Percentiles rank a stretch among this genome's conserved stretches.
phyloP scores from a whole-genome alignment of 2,329 filamentous ascomycete species.

The Colletotrichum siamense region DNA sequence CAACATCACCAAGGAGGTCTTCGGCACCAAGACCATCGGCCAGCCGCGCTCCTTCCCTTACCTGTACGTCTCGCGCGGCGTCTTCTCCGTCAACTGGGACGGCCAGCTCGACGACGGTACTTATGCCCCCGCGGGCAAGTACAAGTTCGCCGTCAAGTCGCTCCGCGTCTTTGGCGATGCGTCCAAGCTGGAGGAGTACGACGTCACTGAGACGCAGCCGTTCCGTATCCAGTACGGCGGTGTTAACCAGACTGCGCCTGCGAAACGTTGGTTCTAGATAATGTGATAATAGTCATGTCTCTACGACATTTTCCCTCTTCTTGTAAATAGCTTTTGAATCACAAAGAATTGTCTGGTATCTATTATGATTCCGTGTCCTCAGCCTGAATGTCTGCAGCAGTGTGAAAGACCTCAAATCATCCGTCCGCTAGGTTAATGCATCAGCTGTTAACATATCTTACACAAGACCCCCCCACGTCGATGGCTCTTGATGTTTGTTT shows the following conservation, averaged over 20 bases:
- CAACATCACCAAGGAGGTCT: conserved; percentile 33
- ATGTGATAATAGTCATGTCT: neutral
- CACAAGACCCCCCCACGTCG: neutral
- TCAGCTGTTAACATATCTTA: neutral
- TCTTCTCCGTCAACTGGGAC: conserved; percentile 41
- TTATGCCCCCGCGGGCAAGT: conserved; percentile 53
- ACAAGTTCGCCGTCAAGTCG: conserved; percentile 54
- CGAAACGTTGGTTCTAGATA: neutral
- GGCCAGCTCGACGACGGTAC: conserved; percentile 51
- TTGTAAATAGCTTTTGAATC: neutral
- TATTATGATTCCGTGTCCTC: too few species aligned
- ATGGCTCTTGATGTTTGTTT: neutral
- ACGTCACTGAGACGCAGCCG: conserved; percentile 42
- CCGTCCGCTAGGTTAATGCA: neutral
- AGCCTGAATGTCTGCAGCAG: too few species aligned
- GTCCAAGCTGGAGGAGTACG: conserved; percentile 50
- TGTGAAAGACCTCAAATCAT: too few species aligned
- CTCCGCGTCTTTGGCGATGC: conserved; percentile 57
- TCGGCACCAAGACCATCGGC: conserved; percentile 48
- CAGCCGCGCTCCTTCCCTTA: conserved; percentile 47
- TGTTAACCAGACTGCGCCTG: conserved; percentile 5
- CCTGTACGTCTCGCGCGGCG: conserved; percentile 34
- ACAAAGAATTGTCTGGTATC: neutral
- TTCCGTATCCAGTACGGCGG: conserved; percentile 51
- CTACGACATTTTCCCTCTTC: neutral